These are phyloP conservation scores for Paraleonurus japonicus DNA, from an alignment of 257 asterid genomes.

Conservation along the genomic window DNA sequence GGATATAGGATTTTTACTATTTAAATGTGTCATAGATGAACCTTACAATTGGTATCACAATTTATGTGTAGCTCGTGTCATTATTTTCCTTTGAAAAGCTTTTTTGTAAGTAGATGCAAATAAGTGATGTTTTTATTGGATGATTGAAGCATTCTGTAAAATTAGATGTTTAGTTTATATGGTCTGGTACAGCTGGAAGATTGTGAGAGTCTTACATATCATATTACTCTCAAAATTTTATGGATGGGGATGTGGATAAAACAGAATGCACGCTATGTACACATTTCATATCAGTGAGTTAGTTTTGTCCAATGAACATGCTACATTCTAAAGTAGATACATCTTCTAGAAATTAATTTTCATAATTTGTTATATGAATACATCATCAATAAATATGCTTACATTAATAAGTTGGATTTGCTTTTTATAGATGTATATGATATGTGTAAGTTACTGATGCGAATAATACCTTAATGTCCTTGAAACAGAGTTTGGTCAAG, in stretches of 20 bases:
- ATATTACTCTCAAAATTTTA: background rate
- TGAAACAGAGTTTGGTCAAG: conserved; percentile 82
- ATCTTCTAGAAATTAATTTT: background rate
- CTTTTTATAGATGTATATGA: background rate
- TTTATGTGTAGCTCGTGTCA: background rate
- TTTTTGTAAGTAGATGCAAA: background rate
- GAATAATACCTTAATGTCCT: conserved; percentile 15
- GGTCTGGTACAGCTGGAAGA: conserved; percentile 5
- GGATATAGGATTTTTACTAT: background rate
- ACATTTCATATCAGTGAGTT: background rate
- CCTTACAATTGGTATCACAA: background rate
- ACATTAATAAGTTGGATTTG: conserved; percentile 8
- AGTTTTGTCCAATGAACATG: background rate
- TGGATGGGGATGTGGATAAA: conserved; percentile 4
- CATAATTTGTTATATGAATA: background rate
- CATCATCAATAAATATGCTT: background rate
- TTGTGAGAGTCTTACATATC: background rate
- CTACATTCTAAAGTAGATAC: background rate
- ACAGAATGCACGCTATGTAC: background rate
- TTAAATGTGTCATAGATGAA: background rate
- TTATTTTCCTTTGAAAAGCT: background rate
- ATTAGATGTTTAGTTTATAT: background rate
- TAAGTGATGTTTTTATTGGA: background rate
- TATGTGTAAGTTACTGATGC: conserved; percentile 14
- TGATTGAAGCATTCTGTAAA: conserved; percentile 8